Evolutionary conservation across 495 filamentous ascomycete species (phyloP).

Genomic region (Tuber melanosporum): DNA sequence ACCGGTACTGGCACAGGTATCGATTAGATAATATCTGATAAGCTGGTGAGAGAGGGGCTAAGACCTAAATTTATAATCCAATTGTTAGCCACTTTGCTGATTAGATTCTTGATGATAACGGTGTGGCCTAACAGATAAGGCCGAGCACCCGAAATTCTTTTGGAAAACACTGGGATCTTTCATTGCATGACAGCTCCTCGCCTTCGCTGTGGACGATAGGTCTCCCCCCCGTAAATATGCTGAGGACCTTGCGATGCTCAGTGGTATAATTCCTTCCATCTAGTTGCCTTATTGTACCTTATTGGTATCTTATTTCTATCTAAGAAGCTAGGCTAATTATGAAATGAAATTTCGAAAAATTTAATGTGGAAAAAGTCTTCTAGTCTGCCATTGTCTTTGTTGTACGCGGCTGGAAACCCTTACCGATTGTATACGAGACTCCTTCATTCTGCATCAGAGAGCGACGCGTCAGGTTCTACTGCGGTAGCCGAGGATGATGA

Average conservation of each 20-base stretch:
- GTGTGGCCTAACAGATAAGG: background rate
- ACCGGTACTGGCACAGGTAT: background rate
- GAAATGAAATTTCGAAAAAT: slow-evolving; percentile 1
- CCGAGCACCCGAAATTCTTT: background rate
- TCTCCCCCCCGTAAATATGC: slow-evolving; percentile 24
- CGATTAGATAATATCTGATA: background rate
- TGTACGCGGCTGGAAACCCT: slow-evolving; percentile 14
- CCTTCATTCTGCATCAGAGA: slow-evolving; percentile 22
- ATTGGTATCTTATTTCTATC: slow-evolving; percentile 13
- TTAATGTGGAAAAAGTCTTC: slow-evolving; percentile 12
- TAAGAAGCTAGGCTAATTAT: slow-evolving; percentile 17
- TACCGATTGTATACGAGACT: slow-evolving; percentile 8
- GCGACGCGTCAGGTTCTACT: slow-evolving; percentile 14
- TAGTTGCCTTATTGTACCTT: background rate
- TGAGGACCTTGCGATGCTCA: slow-evolving; percentile 21
- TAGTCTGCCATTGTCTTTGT: slow-evolving; percentile 22
- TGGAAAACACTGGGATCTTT: background rate
- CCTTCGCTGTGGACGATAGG: slow-evolving; percentile 7
- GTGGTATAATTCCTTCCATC: slow-evolving; percentile 20
- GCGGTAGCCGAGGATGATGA: background rate
- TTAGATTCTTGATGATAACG: background rate
- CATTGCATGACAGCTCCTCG: background rate
- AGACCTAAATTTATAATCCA: background rate
- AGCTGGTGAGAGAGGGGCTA: background rate
- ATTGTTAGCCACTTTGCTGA: background rate